These are phyloP conservation scores for Paecilomyces sp. DNA, from an alignment of 2,329 filamentous ascomycete species.

Conservation along the genomic window DNA sequence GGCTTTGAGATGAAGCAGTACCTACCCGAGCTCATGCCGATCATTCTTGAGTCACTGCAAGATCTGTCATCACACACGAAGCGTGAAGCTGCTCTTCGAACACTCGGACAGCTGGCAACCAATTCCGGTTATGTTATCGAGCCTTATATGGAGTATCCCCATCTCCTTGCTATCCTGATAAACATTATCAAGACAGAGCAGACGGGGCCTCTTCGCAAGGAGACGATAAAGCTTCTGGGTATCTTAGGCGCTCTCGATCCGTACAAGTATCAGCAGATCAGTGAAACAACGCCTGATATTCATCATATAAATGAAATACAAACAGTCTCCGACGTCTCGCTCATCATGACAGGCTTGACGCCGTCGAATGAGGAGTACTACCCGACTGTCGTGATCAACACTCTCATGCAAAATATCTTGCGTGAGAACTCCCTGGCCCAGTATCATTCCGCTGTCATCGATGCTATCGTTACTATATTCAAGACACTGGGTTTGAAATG, in stretches of 20 bases:
- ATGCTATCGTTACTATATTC: constrained; percentile 98
- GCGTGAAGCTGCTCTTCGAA: constrained; percentile 82
- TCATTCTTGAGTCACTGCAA: constrained; percentile 88
- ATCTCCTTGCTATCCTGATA: constrained; percentile 85
- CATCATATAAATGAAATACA: constrained; percentile 63
- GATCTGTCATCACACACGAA: constrained; percentile 88
- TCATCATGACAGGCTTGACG: constrained; percentile 96
- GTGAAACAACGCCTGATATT: constrained; percentile 78
- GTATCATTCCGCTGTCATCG: constrained; percentile 89
- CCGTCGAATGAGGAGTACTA: constrained; percentile 98
- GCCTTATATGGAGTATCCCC: constrained; percentile 90
- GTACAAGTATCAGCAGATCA: constrained; percentile 89
- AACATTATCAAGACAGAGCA: constrained; percentile 92
- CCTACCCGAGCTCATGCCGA: constrained; percentile 85
- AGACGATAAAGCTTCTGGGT: constrained; percentile 94
- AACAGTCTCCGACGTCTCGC: constrained; percentile 78
- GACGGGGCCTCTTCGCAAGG: constrained; percentile 74
- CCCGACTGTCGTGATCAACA: constrained; percentile 95
- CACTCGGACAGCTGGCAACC: constrained; percentile 84
- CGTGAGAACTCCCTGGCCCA: constrained; percentile 84
- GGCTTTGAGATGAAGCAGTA: constrained; percentile 91
- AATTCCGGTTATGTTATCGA: constrained; percentile 97
- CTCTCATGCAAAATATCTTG: constrained; percentile 75
- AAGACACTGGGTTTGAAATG: constrained; percentile 93
- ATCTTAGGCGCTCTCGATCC: constrained; percentile 92